Evolutionary conservation across 2,329 filamentous ascomycete genomes (phyloP).

Genomic region (Ophiostoma sp.): DNA sequence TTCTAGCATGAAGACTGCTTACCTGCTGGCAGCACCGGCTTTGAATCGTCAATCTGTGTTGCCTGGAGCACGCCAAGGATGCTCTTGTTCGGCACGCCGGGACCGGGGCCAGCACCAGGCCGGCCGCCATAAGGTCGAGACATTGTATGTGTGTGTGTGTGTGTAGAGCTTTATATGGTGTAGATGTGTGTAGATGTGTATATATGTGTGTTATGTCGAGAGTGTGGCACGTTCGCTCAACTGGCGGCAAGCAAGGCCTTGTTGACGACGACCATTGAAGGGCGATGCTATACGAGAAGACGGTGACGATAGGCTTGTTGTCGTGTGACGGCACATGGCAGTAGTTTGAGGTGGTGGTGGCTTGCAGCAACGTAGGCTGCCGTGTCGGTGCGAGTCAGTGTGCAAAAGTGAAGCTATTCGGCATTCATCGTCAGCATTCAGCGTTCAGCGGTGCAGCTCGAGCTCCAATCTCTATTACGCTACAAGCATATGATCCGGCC

Average conservation of each 20-base stretch:
- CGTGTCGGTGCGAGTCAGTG: neutral
- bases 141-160: neutral
- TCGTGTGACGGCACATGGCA: neutral
- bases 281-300: constrained; percentile 6
- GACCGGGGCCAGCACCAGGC: constrained; percentile 34
- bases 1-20: constrained; percentile 30
- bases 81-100: constrained; percentile 36
- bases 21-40: constrained; percentile 79
- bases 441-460: neutral
- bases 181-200: neutral
- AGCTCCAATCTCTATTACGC: neutral
- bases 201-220: neutral
- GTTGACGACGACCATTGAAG: constrained; percentile 19
- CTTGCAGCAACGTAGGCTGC: neutral
- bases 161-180: neutral
- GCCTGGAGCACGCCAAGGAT: constrained; percentile 74
- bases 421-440: neutral
- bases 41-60: constrained; percentile 72
- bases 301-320: constrained; percentile 1
- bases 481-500: constrained; percentile 1
- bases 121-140: constrained; percentile 28
- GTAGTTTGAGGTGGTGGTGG: neutral
- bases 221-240: constrained; percentile 13
- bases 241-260: constrained; percentile 21
- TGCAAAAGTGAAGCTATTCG: constrained; percentile 3